phyloP scores from a whole-genome alignment of 2,329 filamentous ascomycete species.

The Didymella exigua region DNA sequence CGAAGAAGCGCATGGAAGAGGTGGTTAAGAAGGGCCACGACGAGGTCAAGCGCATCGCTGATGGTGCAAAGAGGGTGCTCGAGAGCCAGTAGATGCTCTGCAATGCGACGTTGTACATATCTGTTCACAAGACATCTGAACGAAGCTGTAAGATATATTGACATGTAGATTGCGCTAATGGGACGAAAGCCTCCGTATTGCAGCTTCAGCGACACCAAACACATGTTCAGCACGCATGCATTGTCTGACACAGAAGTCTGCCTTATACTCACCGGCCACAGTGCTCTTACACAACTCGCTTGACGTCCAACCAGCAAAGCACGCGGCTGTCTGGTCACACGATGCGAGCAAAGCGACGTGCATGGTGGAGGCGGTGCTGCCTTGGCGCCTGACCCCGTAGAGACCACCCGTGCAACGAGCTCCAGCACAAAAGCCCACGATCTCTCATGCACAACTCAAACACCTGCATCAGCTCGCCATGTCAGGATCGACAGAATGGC shows the following conservation, averaged over 20 bases:
- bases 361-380: slow-evolving; percentile 23
- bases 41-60: slow-evolving; percentile 57
- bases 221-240: background rate
- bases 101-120: background rate
- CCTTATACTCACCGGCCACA: background rate
- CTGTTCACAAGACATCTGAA: background rate
- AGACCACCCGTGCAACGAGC: background rate
- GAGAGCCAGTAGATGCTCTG: slow-evolving; percentile 36
- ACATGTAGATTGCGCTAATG: background rate
- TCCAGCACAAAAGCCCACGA: background rate
- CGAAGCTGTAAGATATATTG: background rate
- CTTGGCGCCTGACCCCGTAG: slow-evolving; percentile 18
- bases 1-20: slow-evolving; percentile 57
- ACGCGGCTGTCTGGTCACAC: background rate
- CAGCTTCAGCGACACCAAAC: no score
- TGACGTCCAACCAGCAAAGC: background rate
- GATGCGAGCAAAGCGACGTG: slow-evolving; percentile 27
- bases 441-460: no score
- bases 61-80: slow-evolving; percentile 56
- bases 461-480: no score
- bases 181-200: no score
- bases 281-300: background rate
- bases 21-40: slow-evolving; percentile 55
- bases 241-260: background rate
- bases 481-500: background rate